phyloP scores from a whole-genome alignment of 108 stramenopile genomes.

The Nannochloropsis gaditana region DNA sequence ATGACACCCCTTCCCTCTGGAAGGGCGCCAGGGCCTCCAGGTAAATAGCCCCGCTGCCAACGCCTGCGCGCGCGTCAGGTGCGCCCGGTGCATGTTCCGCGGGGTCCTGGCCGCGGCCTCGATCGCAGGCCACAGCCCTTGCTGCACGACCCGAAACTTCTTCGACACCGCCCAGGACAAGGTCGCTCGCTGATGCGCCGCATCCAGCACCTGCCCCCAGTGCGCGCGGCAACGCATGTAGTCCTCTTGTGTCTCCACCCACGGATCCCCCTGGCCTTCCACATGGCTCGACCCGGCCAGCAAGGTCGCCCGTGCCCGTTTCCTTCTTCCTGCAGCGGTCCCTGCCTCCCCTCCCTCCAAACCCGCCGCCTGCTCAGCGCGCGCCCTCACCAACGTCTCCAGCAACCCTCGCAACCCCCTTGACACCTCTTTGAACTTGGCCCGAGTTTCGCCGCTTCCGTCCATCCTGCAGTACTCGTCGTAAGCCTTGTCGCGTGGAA shows the following conservation, averaged over 20 bases:
- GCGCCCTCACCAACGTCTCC: neutral
- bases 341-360: neutral
- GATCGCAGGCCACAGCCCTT: slow-evolving; percentile 61
- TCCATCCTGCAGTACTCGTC: neutral
- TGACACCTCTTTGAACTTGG: neutral
- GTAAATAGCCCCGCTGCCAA: neutral
- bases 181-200: slow-evolving; percentile 33
- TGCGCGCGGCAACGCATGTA: slow-evolving; percentile 30
- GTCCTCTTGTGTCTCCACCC: neutral
- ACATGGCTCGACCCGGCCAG: neutral
- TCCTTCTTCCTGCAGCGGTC: neutral
- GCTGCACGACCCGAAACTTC: slow-evolving; percentile 59
- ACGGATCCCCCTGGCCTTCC: slow-evolving; percentile 14
- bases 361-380: neutral
- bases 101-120: slow-evolving; percentile 21
- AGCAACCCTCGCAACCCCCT: neutral
- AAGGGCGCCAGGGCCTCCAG: slow-evolving; percentile 36
- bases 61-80: slow-evolving; percentile 20
- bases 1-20: slow-evolving; percentile 33
- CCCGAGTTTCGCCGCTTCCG: neutral
- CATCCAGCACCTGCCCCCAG: slow-evolving; percentile 25
- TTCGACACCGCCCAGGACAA: slow-evolving; percentile 31
- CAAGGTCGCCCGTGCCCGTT: neutral
- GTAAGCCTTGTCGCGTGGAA: slow-evolving; percentile 22
- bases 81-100: neutral